These are phyloP conservation scores for Monilinia vaccinii-corymbosi DNA, from an alignment of 2,329 filamentous ascomycete genomes.

Conservation along the genomic window DNA sequence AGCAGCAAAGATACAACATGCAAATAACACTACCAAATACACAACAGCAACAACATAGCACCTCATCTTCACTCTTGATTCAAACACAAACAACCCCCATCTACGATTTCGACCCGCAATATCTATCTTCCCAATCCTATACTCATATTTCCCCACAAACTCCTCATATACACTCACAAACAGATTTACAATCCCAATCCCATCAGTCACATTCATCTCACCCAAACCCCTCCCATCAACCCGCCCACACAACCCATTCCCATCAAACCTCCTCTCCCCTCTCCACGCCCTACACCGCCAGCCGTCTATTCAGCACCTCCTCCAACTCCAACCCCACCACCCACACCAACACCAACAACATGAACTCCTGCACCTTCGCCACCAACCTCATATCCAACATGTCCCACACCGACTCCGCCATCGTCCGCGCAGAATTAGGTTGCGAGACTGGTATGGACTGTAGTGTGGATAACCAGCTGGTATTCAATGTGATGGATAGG, in stretches of 20 bases:
- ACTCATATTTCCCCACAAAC: background rate
- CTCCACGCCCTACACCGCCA: background rate
- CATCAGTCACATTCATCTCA: constrained; percentile 2
- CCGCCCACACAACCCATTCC: background rate
- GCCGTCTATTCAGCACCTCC: background rate
- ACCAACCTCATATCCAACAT: constrained; percentile 38
- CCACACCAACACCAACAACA: constrained; percentile 12
- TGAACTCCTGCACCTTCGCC: constrained; percentile 32
- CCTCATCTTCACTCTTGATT: constrained; percentile 11
- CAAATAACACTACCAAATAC: background rate
- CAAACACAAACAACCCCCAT: constrained; percentile 17
- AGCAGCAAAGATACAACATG: constrained; percentile 2
- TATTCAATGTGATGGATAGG: constrained; percentile 37
- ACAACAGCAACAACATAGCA: constrained; percentile 13
- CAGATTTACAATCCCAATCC: background rate
- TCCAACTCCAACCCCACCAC: constrained; percentile 5
- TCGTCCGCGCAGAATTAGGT: constrained; percentile 33
- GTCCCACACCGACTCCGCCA: constrained; percentile 31
- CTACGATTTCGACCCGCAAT: constrained; percentile 20
- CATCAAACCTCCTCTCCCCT: constrained; percentile 12
- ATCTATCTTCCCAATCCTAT: background rate
- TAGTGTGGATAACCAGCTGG: constrained; percentile 34
- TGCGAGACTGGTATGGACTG: constrained; percentile 33
- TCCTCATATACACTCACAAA: background rate
- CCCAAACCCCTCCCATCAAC: constrained; percentile 12